Percentiles rank a stretch among this genome's conserved stretches.
Conservation (phyloP, 1,139 yeast species). For the Torulaspora pretoriensis region DNA sequence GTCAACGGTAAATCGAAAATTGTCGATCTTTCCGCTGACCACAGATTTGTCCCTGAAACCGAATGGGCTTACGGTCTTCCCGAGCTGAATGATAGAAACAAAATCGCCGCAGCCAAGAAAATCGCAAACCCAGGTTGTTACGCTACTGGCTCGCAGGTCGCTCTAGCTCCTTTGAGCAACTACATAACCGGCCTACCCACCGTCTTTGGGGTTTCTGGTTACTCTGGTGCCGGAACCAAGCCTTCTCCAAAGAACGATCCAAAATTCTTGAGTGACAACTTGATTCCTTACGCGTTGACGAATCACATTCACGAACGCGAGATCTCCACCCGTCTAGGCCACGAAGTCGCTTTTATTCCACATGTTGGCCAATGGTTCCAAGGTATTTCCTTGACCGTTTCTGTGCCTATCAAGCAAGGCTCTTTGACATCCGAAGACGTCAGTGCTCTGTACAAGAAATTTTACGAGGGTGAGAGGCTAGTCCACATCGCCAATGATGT, state of each 20-base stretch:
- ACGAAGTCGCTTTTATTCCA: slow-evolving; percentile 83
- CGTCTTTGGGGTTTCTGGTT: slow-evolving; percentile 93
- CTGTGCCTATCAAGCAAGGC: slow-evolving; percentile 73
- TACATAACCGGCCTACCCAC: slow-evolving; percentile 68
- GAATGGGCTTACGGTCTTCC: slow-evolving; percentile 96
- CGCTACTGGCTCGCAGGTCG: slow-evolving; percentile 95
- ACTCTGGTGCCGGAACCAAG: slow-evolving; percentile 98
- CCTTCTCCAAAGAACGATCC: slow-evolving; percentile 95
- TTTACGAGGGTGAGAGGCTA: slow-evolving; percentile 82
- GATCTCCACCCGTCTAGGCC: slow-evolving; percentile 74
- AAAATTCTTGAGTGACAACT: slow-evolving; percentile 65
- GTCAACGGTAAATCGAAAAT: slow-evolving; percentile 65
- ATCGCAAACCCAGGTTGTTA: slow-evolving; percentile 98
- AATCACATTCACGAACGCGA: slow-evolving; percentile 96
- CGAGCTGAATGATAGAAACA: slow-evolving; percentile 59
- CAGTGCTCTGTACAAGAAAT: slow-evolving; percentile 79
- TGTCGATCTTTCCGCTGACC: slow-evolving; percentile 91
- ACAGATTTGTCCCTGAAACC: slow-evolving; percentile 81
- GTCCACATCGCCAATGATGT: slow-evolving; percentile 59
- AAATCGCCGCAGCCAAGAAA: slow-evolving; percentile 68
- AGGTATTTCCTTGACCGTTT: slow-evolving; percentile 89
- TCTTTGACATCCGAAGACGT: slow-evolving; percentile 76
- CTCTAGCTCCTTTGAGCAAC: slow-evolving; percentile 77
- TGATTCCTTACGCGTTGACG: slow-evolving; percentile 92
- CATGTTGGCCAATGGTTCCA: slow-evolving; percentile 99